These are phyloP conservation scores for Petunia axillaris DNA, from an alignment of 257 asterid species.

Conservation along the genomic window DNA sequence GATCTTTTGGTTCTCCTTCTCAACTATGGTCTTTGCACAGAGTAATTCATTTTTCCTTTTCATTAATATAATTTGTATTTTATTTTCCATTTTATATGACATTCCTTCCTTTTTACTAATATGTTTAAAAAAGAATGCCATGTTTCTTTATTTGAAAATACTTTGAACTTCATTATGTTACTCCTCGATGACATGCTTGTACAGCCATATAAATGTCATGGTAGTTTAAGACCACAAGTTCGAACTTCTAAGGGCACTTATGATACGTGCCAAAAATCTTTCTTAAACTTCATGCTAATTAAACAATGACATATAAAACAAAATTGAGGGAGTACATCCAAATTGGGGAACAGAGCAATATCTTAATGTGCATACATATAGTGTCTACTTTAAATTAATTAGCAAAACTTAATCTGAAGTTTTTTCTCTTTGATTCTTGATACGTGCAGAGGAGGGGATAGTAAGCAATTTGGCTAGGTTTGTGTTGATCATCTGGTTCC, in stretches of 20 bases:
- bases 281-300: too few species aligned
- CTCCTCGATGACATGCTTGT: background rate
- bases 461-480: slow-evolving; percentile 48
- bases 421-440: background rate
- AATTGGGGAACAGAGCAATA: background rate
- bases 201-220: too few species aligned
- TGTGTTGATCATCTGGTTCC: slow-evolving; percentile 48
- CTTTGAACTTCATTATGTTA: background rate
- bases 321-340: background rate
- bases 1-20: slow-evolving; percentile 33
- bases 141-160: background rate
- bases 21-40: slow-evolving; percentile 31
- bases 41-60: slow-evolving; percentile 20
- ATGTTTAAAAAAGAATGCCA: background rate
- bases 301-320: too few species aligned
- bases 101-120: too few species aligned
- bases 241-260: too few species aligned
- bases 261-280: too few species aligned
- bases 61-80: background rate
- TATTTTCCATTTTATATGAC: too few species aligned
- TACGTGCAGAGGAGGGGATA: slow-evolving; percentile 44
- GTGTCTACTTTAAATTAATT: background rate
- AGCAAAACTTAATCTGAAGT: background rate
- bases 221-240: too few species aligned
- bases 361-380: background rate